Evolutionary conservation across 176 grass and related monocot genomes (phyloP).

Genomic region (Panicum miliaceum): DNA sequence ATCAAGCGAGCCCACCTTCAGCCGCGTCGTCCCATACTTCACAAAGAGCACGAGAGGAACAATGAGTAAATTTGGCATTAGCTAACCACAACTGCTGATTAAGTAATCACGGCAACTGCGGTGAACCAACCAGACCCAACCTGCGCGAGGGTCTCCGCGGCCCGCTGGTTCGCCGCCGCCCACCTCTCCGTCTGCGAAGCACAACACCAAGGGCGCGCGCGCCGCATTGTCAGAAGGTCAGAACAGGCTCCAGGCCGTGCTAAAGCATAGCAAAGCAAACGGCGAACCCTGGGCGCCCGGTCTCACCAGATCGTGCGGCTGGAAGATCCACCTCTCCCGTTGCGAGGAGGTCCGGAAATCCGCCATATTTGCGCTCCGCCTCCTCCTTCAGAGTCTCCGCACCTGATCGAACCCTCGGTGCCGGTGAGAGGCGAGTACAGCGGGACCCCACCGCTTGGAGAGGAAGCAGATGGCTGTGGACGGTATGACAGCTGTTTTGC

Average conservation of each 20-base stretch:
- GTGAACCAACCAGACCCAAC: constrained; percentile 37
- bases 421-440: background rate
- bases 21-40: constrained; percentile 79
- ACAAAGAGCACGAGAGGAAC: constrained; percentile 35
- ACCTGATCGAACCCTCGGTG: constrained; percentile 25
- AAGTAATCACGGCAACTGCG: background rate
- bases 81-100: constrained; percentile 15
- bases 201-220: constrained; percentile 10
- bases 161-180: constrained; percentile 57
- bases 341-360: constrained; percentile 94
- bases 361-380: constrained; percentile 49
- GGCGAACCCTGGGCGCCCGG: background rate
- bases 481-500: background rate
- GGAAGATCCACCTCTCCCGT: constrained; percentile 82
- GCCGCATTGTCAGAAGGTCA: constrained; percentile 17
- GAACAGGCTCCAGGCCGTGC: background rate
- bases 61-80: constrained; percentile 27
- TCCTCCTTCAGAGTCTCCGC: background rate
- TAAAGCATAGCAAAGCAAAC: constrained; percentile 27
- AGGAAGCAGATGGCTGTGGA: background rate
- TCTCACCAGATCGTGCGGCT: constrained; percentile 74
- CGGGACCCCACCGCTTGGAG: constrained; percentile 1
- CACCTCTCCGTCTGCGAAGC: constrained; percentile 64
- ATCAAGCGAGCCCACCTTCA: constrained; percentile 71
- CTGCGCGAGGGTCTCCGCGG: constrained; percentile 64